phyloP scores from a whole-genome alignment of 805 yeast species.

The Maudiozyma bulderi region DNA sequence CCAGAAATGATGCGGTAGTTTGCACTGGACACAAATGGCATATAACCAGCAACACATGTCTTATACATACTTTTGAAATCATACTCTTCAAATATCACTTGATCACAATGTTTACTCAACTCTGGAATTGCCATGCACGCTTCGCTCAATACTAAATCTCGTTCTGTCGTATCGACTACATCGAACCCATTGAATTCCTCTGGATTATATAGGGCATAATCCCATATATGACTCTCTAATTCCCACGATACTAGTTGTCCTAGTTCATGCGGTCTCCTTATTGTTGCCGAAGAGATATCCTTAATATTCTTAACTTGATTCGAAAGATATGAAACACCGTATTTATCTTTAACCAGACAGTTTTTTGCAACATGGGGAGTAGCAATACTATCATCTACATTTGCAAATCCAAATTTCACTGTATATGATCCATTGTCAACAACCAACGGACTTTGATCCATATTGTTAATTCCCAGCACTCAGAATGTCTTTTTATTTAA shows the following conservation, averaged over 20 bases:
- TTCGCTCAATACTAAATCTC: slow-evolving; percentile 65
- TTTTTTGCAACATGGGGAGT: slow-evolving; percentile 54
- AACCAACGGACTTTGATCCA: slow-evolving; percentile 35
- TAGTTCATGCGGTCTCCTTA: slow-evolving; percentile 76
- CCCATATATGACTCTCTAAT: slow-evolving; percentile 83
- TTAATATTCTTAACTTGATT: slow-evolving; percentile 53
- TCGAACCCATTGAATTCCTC: slow-evolving; percentile 36
- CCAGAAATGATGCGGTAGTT: slow-evolving; percentile 13
- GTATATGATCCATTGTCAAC: slow-evolving; percentile 87
- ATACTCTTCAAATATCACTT: slow-evolving; percentile 88
- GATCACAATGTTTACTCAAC: slow-evolving; percentile 77
- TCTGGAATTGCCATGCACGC: slow-evolving; percentile 75
- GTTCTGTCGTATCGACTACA: slow-evolving; percentile 37
- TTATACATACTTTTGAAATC: slow-evolving; percentile 66
- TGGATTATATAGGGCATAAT: slow-evolving; percentile 49
- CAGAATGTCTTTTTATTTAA: no score
- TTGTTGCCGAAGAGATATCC: slow-evolving; percentile 64
- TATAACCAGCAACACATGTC: slow-evolving; percentile 49
- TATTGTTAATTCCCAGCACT: slow-evolving; percentile 10
- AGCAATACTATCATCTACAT: slow-evolving; percentile 20
- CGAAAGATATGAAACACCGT: slow-evolving; percentile 64
- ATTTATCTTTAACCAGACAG: slow-evolving; percentile 63
- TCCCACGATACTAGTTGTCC: slow-evolving; percentile 93
- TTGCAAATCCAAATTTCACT: slow-evolving; percentile 54
- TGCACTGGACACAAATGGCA: slow-evolving; percentile 46